Evolutionary conservation across 305 asterid species (phyloP), one percentile per base, ranked within the genome.

Genomic region (Fraxinus dipetala): DNA sequence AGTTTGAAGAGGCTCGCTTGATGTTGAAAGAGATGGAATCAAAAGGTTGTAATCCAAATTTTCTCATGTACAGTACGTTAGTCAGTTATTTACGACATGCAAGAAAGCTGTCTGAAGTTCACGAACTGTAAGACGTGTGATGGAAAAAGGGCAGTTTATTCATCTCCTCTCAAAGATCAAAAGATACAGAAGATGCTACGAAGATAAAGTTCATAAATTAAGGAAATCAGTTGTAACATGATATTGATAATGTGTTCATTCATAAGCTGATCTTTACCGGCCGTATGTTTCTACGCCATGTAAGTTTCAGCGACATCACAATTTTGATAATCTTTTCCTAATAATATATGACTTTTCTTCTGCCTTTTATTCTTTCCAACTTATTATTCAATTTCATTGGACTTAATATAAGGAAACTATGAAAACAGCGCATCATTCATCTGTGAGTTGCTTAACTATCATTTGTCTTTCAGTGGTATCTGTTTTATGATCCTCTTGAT

Each of bases 21-120:
- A 89, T 92, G 95, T 81, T 95, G 83, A 89, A 90, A 79, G 97
- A 94, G 84, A 95, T 95, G 99, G 99, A 94, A 74, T 86, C 90
- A 20, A 92, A 86, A 75, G 97, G 97, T 5, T 90, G 98, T 73
- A 93, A 88, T 82, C 99, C 98, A 36, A 95, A 95, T 91, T 94
- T 95, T 82, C 89, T 95, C 34, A 94, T 94, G 90, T 95, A 94
- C 89, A 89, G 95, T 86, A 95, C 98, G 43, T 87, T 94, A 72
- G 97, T 94, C 24, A 85, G 95, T 81, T 91, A 89, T 82, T 86
- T 95, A 78, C 88, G 91, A 69, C 91, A 88, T 81, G 98, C 99
- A 18, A 98, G 99, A 40, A 92, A 89, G 87, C 87, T 92, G 81
- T 78, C 87, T 34, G 86, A 91, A 85, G 99, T 98, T 81, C 96